phyloP scores from a whole-genome alignment of 2,329 filamentous ascomycete species.

The Fusarium scirpi region DNA sequence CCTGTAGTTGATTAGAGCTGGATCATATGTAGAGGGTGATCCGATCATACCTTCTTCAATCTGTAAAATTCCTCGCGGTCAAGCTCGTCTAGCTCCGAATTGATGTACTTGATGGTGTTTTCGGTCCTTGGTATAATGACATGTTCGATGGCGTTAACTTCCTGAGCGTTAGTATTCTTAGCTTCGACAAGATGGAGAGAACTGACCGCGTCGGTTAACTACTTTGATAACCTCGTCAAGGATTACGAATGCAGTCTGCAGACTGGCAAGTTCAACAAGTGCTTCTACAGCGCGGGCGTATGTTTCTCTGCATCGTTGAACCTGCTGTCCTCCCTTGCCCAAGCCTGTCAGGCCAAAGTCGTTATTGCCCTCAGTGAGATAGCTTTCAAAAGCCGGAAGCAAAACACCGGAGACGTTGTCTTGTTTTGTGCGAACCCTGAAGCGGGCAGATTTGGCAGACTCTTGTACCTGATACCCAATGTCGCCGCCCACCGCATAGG shows the following conservation, averaged over 20 bases:
- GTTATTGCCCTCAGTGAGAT: conserved; percentile 87
- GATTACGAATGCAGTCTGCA: conserved; percentile 98
- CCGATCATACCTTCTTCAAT: conserved; percentile 77
- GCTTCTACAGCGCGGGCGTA: conserved; percentile 97
- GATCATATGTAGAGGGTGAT: no score
- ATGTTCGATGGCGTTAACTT: conserved; percentile 95
- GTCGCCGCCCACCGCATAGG: conserved; percentile 94
- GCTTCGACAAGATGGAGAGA: background rate
- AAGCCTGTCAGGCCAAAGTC: conserved; percentile 96
- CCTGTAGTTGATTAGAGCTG: conserved; percentile 53
- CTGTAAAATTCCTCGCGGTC: conserved; percentile 98
- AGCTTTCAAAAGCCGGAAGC: conserved; percentile 93
- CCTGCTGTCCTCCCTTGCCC: conserved; percentile 96
- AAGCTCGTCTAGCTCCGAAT: conserved; percentile 96
- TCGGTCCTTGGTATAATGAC: conserved; percentile 98
- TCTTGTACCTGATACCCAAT: conserved; percentile 98
- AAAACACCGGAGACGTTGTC: conserved; percentile 99
- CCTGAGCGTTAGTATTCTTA: conserved; percentile 14
- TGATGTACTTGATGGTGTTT: conserved; percentile 99
- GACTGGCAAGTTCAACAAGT: conserved; percentile 90
- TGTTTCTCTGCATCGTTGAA: conserved; percentile 93
- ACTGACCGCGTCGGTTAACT: conserved; percentile 88
- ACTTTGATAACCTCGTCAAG: conserved; percentile 99
- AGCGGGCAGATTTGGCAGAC: conserved; percentile 90
- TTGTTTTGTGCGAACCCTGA: conserved; percentile 93